Conservation (phyloP, 2,329 filamentous ascomycete species). For the Trichoderma semiorbis region DNA sequence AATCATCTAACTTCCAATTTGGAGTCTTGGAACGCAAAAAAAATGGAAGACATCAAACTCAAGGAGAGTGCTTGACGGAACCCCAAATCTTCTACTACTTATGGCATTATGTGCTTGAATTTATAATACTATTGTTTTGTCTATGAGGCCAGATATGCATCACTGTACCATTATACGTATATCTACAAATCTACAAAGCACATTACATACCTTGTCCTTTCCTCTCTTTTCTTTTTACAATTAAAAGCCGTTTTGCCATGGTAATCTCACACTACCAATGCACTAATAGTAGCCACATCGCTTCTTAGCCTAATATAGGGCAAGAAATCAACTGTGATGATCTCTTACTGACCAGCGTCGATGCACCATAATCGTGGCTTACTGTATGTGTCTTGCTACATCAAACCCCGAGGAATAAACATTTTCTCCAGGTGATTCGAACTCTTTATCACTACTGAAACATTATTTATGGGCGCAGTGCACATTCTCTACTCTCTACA, state of each 20-base stretch:
- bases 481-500: too few species aligned
- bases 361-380: too few species aligned
- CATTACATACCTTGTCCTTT: background rate
- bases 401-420: too few species aligned
- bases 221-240: background rate
- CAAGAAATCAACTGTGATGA: background rate
- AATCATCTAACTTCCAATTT: background rate
- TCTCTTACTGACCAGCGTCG: too few species aligned
- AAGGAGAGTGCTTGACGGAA: background rate
- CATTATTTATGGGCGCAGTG: too few species aligned
- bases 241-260: background rate
- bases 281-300: too few species aligned
- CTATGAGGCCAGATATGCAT: too few species aligned
- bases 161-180: background rate
- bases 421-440: too few species aligned
- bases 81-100: background rate
- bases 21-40: background rate
- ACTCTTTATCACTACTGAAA: too few species aligned
- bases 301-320: background rate
- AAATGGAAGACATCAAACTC: background rate
- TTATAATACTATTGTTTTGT: background rate
- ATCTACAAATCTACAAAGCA: background rate
- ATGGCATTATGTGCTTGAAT: constrained; percentile 28
- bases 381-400: too few species aligned
- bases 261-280: background rate